Base-by-base conservation (phyloP, 768 basidiomycete genomes). In the Lactarius vividus region DNA sequence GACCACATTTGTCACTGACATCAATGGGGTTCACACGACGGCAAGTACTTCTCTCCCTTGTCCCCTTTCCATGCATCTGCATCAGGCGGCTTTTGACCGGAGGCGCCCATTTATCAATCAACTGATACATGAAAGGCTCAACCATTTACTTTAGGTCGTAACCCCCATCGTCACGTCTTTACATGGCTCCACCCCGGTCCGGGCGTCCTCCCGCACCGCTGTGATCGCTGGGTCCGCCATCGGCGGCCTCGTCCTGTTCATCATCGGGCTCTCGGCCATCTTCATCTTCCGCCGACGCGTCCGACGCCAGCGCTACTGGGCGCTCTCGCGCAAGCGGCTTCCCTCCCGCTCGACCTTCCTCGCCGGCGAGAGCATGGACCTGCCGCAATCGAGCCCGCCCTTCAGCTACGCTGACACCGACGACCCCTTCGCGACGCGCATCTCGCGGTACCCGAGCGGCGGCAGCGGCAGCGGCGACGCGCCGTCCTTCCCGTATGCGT, bases 21-120 rank as follows among this genome's bases (percentile, higher is more conserved):
- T 69, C 23, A 57, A 63, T 60, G 70, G 68, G 20, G 66, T 49
- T 6, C 68, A 61, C 4, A 66, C 70, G 20, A 70, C 70, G 39
- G 70, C 53, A 60, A 60, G 69, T 61, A 20, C 31, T 11, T 18
- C 26, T 37, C 23, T 33, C 42, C 9, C 4, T 31, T n/a, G 23
- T 11, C 33, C 54, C 31, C 42, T 33, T 23, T 29, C 61, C 29
- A 18, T 20, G 7, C 29, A 31, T 44, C 39, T 31, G 1, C 31
- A 4, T 33, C 9, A 16, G 18, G 63, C 53, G 53, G 20, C 49
- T 10, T 37, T 49, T 56, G 23, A 10, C 11, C 39, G 8, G 35
- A 20, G 23, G 44, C 56, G 44, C 44, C n/a, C 23, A 4, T 16
- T 8, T 4, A 63, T 44, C 42, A 28, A 20, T n/a, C 33, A 39